Evolutionary conservation across 129 eudicot genomes (phyloP), one percentile per base, ranked within the genome.

Genomic region (Ambrosia artemisiifolia): DNA sequence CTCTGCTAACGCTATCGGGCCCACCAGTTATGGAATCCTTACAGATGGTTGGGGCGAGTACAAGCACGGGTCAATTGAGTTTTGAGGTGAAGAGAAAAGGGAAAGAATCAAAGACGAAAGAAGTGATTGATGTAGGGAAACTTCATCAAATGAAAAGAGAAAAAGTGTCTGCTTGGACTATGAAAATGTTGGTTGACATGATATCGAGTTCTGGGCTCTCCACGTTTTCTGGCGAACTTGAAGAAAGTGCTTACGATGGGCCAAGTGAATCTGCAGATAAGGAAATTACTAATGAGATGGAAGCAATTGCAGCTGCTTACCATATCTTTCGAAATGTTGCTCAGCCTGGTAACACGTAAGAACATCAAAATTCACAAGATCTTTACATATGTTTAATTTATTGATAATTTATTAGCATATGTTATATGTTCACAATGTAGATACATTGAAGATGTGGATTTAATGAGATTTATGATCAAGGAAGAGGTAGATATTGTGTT

Each of bases 141-240:
- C 91, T 94, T 63, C 88, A 94, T 64, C 83, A 76, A 55, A 94
- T 94, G 91, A 94, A 88, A 71, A 87, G 79, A 72, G 98, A 84
- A 49, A 94, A 94, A 56, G 97, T 94, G 55, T 85, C 98, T 28
- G 93, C 96, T 16, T 94, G 89, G 95, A 94, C 98, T 48, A 90
- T 94, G 96, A 85, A 86, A 68, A 80, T 81, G 89, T 80, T 94
- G 71, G 88, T 94, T 20, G 93, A 90, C 38, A 81, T 81, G 75
- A 81, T 94, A 48, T 84, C 91, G 10, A 90, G 63, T 61, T 85
- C 96, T 32, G 96, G 96, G 46, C 72, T 94, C 5, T 71, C 96
- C 2, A 94, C 98, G 19, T 75, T 94, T 33, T 94, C 98, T 7
- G 71, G 77, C 49, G 75, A 70, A 5, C 81, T 94, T 62, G 96